Percentiles rank a stretch among this genome's conserved stretches.
Evolutionary conservation across 768 basidiomycete genomes (phyloP).

Genomic region (Termitomyces sp.): DNA sequence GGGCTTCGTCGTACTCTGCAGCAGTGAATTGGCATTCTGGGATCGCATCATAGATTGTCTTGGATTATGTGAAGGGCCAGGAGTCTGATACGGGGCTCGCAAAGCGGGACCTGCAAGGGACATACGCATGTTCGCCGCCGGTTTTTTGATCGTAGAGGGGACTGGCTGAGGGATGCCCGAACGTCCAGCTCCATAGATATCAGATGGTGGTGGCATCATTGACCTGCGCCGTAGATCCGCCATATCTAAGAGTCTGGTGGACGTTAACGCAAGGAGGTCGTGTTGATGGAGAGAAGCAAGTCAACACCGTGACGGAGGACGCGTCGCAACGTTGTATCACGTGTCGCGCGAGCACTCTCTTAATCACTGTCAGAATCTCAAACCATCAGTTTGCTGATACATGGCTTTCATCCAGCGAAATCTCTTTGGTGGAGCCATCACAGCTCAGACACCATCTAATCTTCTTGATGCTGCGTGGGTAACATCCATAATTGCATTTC

Average conservation of each 20-base stretch:
- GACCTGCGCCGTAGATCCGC: constrained; percentile 49
- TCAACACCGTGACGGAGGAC: constrained; percentile 7
- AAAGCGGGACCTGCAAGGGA: constrained; percentile 75
- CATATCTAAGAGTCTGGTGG: constrained; percentile 4
- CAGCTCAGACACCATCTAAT: constrained; percentile 43
- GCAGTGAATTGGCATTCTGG: constrained; percentile 61
- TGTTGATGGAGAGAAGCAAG: constrained; percentile 3
- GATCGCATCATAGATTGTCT: constrained; percentile 67
- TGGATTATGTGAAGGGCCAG: constrained; percentile 44
- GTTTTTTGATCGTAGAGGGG: constrained; percentile 73
- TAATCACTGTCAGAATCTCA: neutral
- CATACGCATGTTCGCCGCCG: constrained; percentile 50
- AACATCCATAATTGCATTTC: neutral
- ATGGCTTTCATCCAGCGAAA: constrained; percentile 26
- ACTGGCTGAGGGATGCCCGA: constrained; percentile 60
- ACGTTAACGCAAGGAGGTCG: neutral
- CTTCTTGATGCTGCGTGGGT: constrained; percentile 87
- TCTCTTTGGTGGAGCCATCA: constrained; percentile 89
- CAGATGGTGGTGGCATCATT: constrained; percentile 49
- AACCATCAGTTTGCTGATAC: neutral
- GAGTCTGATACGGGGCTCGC: constrained; percentile 45
- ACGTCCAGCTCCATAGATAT: constrained; percentile 43
- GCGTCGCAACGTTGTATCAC: constrained; percentile 22
- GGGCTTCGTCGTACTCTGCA: constrained; percentile 65
- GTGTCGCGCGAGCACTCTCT: constrained; percentile 13